A percentile compares a stretch with the other conserved stretches of the same genome.
Evolutionary conservation across 129 eudicot species (phyloP).

Genomic region (Flaveria ramosissima): DNA sequence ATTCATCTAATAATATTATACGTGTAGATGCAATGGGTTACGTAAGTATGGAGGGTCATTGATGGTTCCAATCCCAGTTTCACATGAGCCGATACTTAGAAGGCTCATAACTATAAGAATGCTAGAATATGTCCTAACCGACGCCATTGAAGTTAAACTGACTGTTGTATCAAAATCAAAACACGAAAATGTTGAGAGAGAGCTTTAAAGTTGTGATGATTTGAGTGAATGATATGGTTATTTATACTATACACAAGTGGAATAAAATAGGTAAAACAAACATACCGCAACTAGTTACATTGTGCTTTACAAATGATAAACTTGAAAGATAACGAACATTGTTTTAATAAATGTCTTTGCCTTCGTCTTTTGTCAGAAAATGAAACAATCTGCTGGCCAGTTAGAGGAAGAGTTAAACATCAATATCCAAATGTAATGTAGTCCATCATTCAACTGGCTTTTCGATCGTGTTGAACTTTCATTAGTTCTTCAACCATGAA

Average conservation of each 20-base stretch:
- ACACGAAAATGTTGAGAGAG: neutral
- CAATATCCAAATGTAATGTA: too few species aligned
- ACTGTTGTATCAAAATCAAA: too few species aligned
- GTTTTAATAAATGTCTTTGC: too few species aligned
- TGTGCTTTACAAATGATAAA: too few species aligned
- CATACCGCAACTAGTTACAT: neutral
- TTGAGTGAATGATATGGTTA: neutral
- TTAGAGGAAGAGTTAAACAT: too few species aligned
- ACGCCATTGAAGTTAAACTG: slow-evolving; percentile 10
- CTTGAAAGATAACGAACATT: too few species aligned
- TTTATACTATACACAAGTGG: slow-evolving; percentile 6
- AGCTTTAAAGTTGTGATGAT: slow-evolving; percentile 6
- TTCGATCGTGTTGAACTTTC: too few species aligned
- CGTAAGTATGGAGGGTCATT: slow-evolving; percentile 34
- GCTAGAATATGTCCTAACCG: slow-evolving; percentile 14
- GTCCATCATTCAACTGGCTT: too few species aligned
- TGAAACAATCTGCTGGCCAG: too few species aligned
- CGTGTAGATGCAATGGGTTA: neutral
- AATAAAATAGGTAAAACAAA: neutral
- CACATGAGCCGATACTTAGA: slow-evolving; percentile 19
- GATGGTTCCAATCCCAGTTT: slow-evolving; percentile 33
- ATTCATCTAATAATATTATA: neutral
- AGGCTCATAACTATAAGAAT: slow-evolving; percentile 19
- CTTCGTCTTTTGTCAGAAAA: too few species aligned
- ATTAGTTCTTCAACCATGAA: too few species aligned